Evolutionary conservation across 169 alveolate species (phyloP), one percentile per base, ranked within the genome.

Genomic region (Eimeria praecox): DNA sequence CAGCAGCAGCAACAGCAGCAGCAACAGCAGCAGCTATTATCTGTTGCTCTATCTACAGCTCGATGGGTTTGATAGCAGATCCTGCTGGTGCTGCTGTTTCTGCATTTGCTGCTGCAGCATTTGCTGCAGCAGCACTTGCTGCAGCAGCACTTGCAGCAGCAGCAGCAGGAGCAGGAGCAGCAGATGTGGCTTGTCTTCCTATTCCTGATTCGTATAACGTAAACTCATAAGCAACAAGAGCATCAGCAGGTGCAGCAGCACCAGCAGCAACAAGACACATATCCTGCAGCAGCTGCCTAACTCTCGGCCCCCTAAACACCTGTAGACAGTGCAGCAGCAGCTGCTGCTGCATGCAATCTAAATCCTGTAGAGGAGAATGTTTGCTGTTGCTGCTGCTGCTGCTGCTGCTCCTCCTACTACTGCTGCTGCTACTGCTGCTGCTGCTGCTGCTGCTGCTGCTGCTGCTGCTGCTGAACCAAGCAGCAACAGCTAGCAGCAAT

Each of bases 251-350:
- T 6, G 83, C 35, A 6, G 83, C 22, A 22, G 38, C 66, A 4
- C 95, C 80, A 20, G 88, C 64, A 33, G 95, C 95, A 71, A 90
- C 49, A 18, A 90, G 87, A 78, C 89, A 90, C 80, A 90, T 77
- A 49, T 90, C 95, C 73, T 73, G 95, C 59, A 90, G 95, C 80
- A 90, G 89, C 89, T 90, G 95, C n/a, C 95, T 49, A 35, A 90
- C 52, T 1, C 95, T 35, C 2, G 95, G 88, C 22, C 95, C 95
- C 40, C 95, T 44, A 59, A 90, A 90, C 24, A 38, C 73, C 27
- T 82, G 71, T 3, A 82, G 90, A 30, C 90, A 82, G 73, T 82
- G 90, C 90, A 82, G 90, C 73, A 82, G 90, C 62, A 82, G 90
- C 90, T 82, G 71, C 71, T 82, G 90, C 90, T 82, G 90, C 90